These are phyloP conservation scores for Amniculicola lignicola DNA, from an alignment of 495 filamentous ascomycete species.

Conservation along the genomic window DNA sequence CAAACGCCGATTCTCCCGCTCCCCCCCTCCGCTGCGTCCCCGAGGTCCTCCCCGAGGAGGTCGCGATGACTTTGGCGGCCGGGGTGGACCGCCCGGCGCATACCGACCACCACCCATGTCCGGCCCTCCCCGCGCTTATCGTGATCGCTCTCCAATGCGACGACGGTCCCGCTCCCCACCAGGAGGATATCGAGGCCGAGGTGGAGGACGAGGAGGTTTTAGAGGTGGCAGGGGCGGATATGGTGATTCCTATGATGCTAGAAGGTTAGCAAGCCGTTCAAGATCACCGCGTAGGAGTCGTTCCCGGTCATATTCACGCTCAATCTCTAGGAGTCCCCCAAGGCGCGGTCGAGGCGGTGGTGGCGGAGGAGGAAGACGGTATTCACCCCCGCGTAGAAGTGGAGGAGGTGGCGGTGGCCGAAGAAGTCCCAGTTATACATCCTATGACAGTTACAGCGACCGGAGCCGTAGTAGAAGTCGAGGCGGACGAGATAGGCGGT, in stretches of 20 bases:
- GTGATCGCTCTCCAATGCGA: constrained; percentile 39
- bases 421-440: constrained; percentile 61
- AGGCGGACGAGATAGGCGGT: constrained; percentile 7
- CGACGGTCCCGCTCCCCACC: constrained; percentile 39
- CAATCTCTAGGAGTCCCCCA: constrained; percentile 48
- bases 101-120: constrained; percentile 38
- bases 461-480: constrained; percentile 39
- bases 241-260: constrained; percentile 41
- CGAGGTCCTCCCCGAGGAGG: constrained; percentile 2
- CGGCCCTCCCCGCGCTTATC: constrained; percentile 36
- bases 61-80: background rate
- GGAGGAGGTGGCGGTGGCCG: constrained; percentile 44
- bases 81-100: constrained; percentile 36
- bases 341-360: constrained; percentile 46
- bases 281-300: constrained; percentile 35
- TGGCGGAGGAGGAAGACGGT: constrained; percentile 40
- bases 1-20: constrained; percentile 54
- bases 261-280: constrained; percentile 50
- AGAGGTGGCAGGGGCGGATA: constrained; percentile 1
- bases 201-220: constrained; percentile 41
- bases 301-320: constrained; percentile 49
- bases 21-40: constrained; percentile 35
- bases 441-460: constrained; percentile 55
- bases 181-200: constrained; percentile 42
- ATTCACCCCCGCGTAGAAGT: constrained; percentile 49